phyloP scores from a whole-genome alignment of 129 eudicot genomes.

The Oenanthe sinensis region DNA sequence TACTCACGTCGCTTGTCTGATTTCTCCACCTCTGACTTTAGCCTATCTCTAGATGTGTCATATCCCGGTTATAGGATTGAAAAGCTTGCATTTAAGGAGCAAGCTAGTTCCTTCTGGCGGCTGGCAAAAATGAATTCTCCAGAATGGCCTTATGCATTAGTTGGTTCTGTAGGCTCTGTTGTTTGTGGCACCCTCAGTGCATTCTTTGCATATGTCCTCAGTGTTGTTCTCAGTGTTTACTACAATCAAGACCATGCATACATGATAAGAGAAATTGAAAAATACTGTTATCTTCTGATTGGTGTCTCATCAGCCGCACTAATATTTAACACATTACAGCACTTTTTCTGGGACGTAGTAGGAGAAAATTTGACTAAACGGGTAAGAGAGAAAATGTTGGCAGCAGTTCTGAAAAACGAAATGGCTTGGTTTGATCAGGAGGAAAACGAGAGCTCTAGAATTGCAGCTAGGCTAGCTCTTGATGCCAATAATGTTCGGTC shows the following conservation, averaged over 20 bases:
- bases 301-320: conserved; percentile 90
- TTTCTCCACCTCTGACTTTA: conserved; percentile 91
- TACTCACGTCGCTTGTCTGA: conserved; percentile 85
- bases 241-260: conserved; percentile 71
- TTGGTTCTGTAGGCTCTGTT: conserved; percentile 84
- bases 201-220: conserved; percentile 87
- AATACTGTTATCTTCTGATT: conserved; percentile 72
- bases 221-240: conserved; percentile 89
- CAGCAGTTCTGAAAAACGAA: conserved; percentile 77
- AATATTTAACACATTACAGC: conserved; percentile 79
- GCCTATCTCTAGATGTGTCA: conserved; percentile 56
- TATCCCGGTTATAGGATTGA: conserved; percentile 62
- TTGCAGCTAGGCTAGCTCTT: conserved; percentile 74
- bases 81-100: conserved; percentile 80
- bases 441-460: conserved; percentile 86
- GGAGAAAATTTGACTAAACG: conserved; percentile 89
- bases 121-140: conserved; percentile 95
- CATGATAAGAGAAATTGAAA: conserved; percentile 66
- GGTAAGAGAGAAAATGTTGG: conserved; percentile 82
- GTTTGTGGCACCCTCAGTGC: conserved; percentile 90
- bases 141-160: conserved; percentile 80
- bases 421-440: conserved; percentile 99
- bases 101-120: conserved; percentile 83
- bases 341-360: conserved; percentile 90
- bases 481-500: conserved; percentile 93